Evolutionary conservation across 164 flowering plant genomes (phyloP), one percentile per base, ranked within the genome.

Genomic region (Berberis vulgaris): DNA sequence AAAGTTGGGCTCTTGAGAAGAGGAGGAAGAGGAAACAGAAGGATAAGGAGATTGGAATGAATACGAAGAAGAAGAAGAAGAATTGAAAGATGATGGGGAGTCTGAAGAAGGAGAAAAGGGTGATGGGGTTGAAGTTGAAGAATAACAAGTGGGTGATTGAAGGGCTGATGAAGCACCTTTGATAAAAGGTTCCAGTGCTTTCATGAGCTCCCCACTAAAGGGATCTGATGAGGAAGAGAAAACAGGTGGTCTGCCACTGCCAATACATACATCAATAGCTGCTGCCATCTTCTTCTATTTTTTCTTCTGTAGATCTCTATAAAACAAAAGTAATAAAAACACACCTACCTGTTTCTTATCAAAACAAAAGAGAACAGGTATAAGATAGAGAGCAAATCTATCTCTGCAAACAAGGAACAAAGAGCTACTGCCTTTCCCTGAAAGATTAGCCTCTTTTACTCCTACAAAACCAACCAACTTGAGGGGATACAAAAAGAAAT

Each of bases 171-270:
- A 80, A 86, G 88, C 86, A 81, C 88, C 62, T 72, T 88, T 86
- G 69, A 89, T 83, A 86, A 87, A 92, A 89, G 98, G 96, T 70
- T 74, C 86, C 71, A 92, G 89, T 73, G 96, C 98, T 78, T 85
- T 84, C 98, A 92, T 92, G 1, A 92, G 71, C 71, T 92, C 98
- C 66, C 81, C 89, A 11, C 78, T 79, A 49, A 76, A 82, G 39
- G 65, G 79, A 47, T 79, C 79, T 61, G 68, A 3, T 57, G 49
- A 60, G 40, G 45, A n/a, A 45, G 38, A 7, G 6, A 11, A 61
- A 49, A 59, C 62, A 42, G 49, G 57, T 47, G 71, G 61, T 57
- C 70, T 62, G 49, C 66, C 65, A 73, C 79, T 73, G 72, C 73
- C n/a, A 52, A 1, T 78, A 76, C 68, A 84, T 58, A 85, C 64